Base-by-base conservation (phyloP, 1,284 basidiomycete species). In the Sporisorium exsertum region DNA sequence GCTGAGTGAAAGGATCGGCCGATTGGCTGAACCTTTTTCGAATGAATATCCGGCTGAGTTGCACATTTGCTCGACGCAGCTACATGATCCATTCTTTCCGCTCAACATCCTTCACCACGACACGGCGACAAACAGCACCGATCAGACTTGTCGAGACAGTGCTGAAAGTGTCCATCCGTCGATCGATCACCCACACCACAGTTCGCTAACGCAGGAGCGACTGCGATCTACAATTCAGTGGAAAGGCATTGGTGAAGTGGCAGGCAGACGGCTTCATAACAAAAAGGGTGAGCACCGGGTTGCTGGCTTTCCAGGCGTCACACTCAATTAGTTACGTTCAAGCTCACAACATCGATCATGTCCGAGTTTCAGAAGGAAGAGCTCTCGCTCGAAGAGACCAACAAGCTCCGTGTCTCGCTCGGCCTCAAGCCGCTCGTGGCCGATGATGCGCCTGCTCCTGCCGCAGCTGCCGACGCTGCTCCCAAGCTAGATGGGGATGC, bases 331-430 rank as follows among this genome's bases (percentile, higher is more conserved):
- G 53, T 57, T 56, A 58, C 27, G 49, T 33, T 64, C 59, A 49
- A 54, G 63, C 72, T 74, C 66, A 74, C 72, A 61, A 61, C 67
- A 50, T 58, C 67, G 8, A 83, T 54, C 68, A 84, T 84, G 82
- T 78, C 78, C 65, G 81, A 78, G 69, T 84, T 84, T 67, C 76
- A 77, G 27, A 86, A 86, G 64, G 92, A 94, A 86, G 92, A 92
- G 85, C 92, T 97, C 85, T 92, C 93, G 79, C 90, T 99, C 84
- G 95, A 97, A 85, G 97, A 99, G 89, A 97, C 95, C 60, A 98
- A 98, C 89, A 94, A 93, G 87, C 94, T 97, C 85, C 94, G 97
- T 88, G 90, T 97, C 73, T 92, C 91, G 9, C 90, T 98, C 49
- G 97, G 97, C 80, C 91, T 99, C 73, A 94, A 95, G 86, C 96